Evolutionary conservation across 2,329 filamentous ascomycete species (phyloP), one percentile per base, ranked within the genome.

Genomic region (Fusarium musae): DNA sequence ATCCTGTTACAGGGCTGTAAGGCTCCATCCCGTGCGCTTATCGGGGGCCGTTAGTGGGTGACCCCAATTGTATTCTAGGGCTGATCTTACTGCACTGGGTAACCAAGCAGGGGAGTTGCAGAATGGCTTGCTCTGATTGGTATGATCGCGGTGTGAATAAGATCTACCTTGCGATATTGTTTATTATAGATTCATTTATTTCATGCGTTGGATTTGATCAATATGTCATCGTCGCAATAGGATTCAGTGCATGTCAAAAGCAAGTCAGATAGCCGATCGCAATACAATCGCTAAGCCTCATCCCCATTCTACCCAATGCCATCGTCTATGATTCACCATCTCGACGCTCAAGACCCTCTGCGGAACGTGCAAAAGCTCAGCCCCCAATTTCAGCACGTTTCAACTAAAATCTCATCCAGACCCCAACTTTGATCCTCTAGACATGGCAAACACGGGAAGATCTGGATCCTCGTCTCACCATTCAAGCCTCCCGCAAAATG

Each of bases 341-440:
- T 1, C 23, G 9, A 21, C 21, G 0, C 32, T 21, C 49, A 21
- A 36, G 36, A 0, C 13, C 2, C 19, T 40, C 10, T n/a, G 4
- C 8, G 10, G 26, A 2, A 26, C 26, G 21, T 32, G 34, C n/a
- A 19, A 34, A 40, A 11, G n/a, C 36, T 40, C 5, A 34, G 34
- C 36, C 34, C 34, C 36, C 36, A 54, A 59, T 16, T 28, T 59
- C 28, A 39, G 12, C 34, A 34, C 28, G 57, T 59, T 59, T 59
- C 21, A 32, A 17, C 44, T 59, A 39, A 59, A 53, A 58, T 58
- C 54, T 58, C 54, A 58, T 36, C 23, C 42, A 12, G 50, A 17
- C 50, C 50, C 23, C 34, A 54, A 30, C 19, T 17, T n/a, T 40
- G 50, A 53, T 39, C 34, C 50, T 3, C 7, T 9, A 26, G 4